Conservation (phyloP, 2,329 filamentous ascomycete species). For the Onygenales sp. region DNA sequence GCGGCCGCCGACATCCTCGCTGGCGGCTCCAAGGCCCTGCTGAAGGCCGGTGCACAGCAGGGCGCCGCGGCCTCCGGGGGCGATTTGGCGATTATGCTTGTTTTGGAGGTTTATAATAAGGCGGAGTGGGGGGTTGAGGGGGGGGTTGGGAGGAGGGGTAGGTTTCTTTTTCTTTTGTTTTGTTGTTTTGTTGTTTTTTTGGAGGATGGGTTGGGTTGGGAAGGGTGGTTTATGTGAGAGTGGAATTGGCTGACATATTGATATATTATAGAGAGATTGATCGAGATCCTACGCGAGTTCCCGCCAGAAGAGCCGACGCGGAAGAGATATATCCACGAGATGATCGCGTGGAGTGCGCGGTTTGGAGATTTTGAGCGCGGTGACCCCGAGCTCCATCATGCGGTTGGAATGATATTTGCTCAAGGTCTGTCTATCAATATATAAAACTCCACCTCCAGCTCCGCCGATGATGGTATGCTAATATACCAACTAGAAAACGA, state of each 20-base stretch:
- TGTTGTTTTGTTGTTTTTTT: background rate
- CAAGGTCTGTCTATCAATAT: constrained; percentile 38
- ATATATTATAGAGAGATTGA: constrained; percentile 49
- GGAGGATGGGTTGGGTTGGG: background rate
- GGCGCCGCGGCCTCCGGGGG: constrained; percentile 91
- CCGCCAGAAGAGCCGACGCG: constrained; percentile 74
- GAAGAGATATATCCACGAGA: constrained; percentile 84
- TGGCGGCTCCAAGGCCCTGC: constrained; percentile 71
- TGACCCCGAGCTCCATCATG: constrained; percentile 90
- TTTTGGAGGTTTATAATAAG: constrained; percentile 87
- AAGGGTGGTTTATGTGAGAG: background rate
- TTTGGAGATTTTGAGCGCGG: constrained; percentile 81
- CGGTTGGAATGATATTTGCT: constrained; percentile 78
- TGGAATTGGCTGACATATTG: background rate
- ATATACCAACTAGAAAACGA: constrained; percentile 55
- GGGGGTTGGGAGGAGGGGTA: constrained; percentile 51
- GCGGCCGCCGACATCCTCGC: constrained; percentile 81
- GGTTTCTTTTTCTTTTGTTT: constrained; percentile 7
- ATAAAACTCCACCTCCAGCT: background rate
- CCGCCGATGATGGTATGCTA: too few relatives aligned
- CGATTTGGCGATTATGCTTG: constrained; percentile 74
- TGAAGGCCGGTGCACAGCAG: constrained; percentile 54
- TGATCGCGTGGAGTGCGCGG: constrained; percentile 78
- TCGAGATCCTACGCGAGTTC: constrained; percentile 74
- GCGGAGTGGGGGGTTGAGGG: constrained; percentile 62